Percentiles rank a stretch among this genome's conserved stretches.
phyloP scores from a whole-genome alignment of 108 stramenopile species.

The Fragilaria radians region DNA sequence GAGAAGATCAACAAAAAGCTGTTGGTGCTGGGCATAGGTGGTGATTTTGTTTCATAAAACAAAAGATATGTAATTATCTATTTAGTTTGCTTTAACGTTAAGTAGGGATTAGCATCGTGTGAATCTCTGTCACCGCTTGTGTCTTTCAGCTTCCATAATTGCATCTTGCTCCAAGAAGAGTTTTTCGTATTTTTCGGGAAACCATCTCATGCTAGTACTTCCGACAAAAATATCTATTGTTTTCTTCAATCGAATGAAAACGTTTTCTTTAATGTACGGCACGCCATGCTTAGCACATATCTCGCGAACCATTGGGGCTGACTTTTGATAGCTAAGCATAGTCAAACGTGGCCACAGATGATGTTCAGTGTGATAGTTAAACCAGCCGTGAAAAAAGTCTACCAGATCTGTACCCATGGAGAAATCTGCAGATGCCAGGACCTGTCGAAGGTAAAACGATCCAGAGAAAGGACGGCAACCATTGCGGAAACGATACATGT shows the following conservation, averaged over 20 bases:
- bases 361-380: slow-evolving; percentile 93
- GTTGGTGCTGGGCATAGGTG: too few species aligned
- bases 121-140: background rate
- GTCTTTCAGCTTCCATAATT: slow-evolving; percentile 20
- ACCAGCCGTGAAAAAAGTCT: slow-evolving; percentile 82
- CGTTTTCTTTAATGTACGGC: slow-evolving; percentile 84
- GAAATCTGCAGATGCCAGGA: slow-evolving; percentile 79
- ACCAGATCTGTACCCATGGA: slow-evolving; percentile 63
- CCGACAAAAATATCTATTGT: slow-evolving; percentile 87
- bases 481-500: slow-evolving; percentile 86
- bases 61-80: too few species aligned
- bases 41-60: too few species aligned
- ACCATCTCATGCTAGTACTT: slow-evolving; percentile 69
- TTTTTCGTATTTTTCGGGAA: slow-evolving; percentile 69
- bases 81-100: too few species aligned
- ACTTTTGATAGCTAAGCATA: slow-evolving; percentile 83
- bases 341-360: slow-evolving; percentile 84
- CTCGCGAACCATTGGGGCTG: slow-evolving; percentile 64
- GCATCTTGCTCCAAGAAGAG: slow-evolving; percentile 43
- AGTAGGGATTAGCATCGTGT: too few species aligned
- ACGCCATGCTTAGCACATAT: slow-evolving; percentile 80
- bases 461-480: slow-evolving; percentile 77
- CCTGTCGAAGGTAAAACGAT: slow-evolving; percentile 85
- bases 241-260: slow-evolving; percentile 70
- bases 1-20: too few species aligned